These are phyloP conservation scores for Thymus mandschuricus DNA, from an alignment of 257 asterid species.

Conservation along the genomic window DNA sequence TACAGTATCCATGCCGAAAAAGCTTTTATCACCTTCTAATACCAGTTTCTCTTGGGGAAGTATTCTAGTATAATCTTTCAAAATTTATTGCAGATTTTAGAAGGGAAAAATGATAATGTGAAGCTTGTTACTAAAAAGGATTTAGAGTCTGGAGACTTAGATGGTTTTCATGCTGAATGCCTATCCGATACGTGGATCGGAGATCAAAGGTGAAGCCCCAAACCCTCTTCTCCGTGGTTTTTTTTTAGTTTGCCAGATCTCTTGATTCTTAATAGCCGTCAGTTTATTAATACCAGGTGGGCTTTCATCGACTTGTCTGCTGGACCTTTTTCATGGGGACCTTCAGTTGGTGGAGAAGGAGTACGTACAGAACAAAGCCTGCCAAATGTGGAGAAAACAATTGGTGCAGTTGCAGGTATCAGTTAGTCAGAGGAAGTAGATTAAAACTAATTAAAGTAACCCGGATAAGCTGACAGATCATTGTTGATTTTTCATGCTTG, in stretches of 20 bases:
- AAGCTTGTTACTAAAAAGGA: slow-evolving; percentile 68
- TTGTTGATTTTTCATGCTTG: slow-evolving; percentile 18
- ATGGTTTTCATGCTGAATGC: slow-evolving; percentile 87
- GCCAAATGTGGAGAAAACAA: slow-evolving; percentile 90
- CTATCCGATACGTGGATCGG: slow-evolving; percentile 96
- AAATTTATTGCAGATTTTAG: slow-evolving; percentile 57
- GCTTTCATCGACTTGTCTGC: slow-evolving; percentile 94
- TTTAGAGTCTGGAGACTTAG: slow-evolving; percentile 78
- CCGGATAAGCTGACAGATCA: slow-evolving; percentile 6
- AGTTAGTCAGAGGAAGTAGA: slow-evolving; percentile 28
- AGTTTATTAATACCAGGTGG: slow-evolving; percentile 68
- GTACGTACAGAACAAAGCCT: slow-evolving; percentile 93
- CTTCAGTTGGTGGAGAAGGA: slow-evolving; percentile 99
- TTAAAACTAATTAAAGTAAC: slow-evolving; percentile 18
- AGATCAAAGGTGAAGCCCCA: slow-evolving; percentile 59
- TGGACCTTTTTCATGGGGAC: slow-evolving; percentile 99
- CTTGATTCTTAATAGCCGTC: slow-evolving; percentile 23
- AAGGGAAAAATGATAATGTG: slow-evolving; percentile 73
- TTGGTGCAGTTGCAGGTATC: slow-evolving; percentile 92
- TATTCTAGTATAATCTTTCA: slow-evolving; percentile 32
- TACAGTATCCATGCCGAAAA: slow-evolving; percentile 27
- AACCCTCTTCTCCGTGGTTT: background rate
- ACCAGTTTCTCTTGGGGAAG: slow-evolving; percentile 11
- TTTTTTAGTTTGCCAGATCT: background rate
- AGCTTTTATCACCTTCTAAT: slow-evolving; percentile 23